Evolutionary conservation across 331 rosid genomes (phyloP).

Genomic region (Phaseolus coccineus): DNA sequence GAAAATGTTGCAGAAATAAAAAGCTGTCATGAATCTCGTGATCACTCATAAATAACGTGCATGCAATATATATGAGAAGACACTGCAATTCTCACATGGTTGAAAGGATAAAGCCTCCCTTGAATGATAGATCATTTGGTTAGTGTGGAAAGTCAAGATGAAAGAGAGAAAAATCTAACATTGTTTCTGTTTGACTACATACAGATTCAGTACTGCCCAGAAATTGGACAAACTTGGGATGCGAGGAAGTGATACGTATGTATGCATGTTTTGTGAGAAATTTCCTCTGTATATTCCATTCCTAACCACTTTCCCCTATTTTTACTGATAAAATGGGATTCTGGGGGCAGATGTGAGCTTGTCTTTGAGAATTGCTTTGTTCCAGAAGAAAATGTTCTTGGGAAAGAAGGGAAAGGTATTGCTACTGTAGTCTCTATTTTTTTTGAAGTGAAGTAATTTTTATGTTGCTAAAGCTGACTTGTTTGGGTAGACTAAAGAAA

Average conservation of each 20-base stretch:
- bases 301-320: conserved; percentile 19
- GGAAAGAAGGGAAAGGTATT: conserved; percentile 93
- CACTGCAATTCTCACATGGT: neutral
- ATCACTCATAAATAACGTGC: conserved; percentile 18
- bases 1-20: neutral
- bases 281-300: conserved; percentile 22
- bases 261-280: conserved; percentile 43
- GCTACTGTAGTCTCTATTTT: conserved; percentile 20
- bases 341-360: conserved; percentile 87
- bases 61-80: neutral
- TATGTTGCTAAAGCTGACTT: conserved; percentile 2
- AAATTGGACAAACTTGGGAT: conserved; percentile 97
- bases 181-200: conserved; percentile 51
- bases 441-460: conserved; percentile 24
- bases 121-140: conserved; percentile 28
- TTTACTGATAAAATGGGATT: conserved; percentile 54
- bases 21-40: neutral
- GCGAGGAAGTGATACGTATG: conserved; percentile 99
- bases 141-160: conserved; percentile 21
- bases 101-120: conserved; percentile 7
- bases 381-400: conserved; percentile 92
- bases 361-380: conserved; percentile 98
- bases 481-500: neutral
- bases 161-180: conserved; percentile 35
- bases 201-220: conserved; percentile 96